A percentile compares a stretch with the other conserved stretches of the same genome.
These are phyloP conservation scores for Canariomyces notabilis DNA, from an alignment of 2,329 filamentous ascomycete genomes.

Conservation along the genomic window DNA sequence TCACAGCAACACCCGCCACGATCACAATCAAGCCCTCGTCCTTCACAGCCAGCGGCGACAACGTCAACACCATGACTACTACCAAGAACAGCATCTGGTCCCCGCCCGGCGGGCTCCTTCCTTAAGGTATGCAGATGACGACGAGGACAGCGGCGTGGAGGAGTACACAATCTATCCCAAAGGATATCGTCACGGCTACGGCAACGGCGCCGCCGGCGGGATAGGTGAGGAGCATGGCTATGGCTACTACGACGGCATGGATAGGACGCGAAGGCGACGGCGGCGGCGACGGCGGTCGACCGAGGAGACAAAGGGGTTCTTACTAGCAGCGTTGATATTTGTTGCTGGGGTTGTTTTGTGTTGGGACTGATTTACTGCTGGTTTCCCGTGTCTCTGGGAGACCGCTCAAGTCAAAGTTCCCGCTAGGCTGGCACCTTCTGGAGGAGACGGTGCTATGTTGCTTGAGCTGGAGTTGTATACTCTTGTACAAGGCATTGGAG, in stretches of 20 bases:
- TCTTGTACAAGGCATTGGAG: too few species aligned
- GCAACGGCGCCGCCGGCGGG: neutral
- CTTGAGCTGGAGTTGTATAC: too few species aligned
- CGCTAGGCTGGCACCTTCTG: too few species aligned
- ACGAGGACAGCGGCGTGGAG: neutral
- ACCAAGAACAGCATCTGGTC: neutral
- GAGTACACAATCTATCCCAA: neutral
- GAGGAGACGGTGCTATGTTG: too few species aligned
- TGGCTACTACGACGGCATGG: too few species aligned
- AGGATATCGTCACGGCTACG: neutral
- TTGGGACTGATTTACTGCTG: conserved; percentile 1
- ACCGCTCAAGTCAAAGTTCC: too few species aligned
- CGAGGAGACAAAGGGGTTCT: conserved; percentile 8
- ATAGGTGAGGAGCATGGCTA: neutral
- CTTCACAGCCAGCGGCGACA: too few species aligned
- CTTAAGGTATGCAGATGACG: neutral
- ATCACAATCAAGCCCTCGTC: too few species aligned
- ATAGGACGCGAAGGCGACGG: neutral
- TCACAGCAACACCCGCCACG: too few species aligned
- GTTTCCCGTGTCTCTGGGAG: too few species aligned
- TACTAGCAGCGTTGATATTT: conserved; percentile 8
- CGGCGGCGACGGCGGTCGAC: neutral
- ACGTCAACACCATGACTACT: too few species aligned
- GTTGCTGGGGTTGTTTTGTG: conserved; percentile 10
- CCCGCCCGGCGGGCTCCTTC: too few species aligned